These are phyloP conservation scores for Scleromitrula shiraiana DNA, from an alignment of 2,329 filamentous ascomycete genomes.

Conservation along the genomic window DNA sequence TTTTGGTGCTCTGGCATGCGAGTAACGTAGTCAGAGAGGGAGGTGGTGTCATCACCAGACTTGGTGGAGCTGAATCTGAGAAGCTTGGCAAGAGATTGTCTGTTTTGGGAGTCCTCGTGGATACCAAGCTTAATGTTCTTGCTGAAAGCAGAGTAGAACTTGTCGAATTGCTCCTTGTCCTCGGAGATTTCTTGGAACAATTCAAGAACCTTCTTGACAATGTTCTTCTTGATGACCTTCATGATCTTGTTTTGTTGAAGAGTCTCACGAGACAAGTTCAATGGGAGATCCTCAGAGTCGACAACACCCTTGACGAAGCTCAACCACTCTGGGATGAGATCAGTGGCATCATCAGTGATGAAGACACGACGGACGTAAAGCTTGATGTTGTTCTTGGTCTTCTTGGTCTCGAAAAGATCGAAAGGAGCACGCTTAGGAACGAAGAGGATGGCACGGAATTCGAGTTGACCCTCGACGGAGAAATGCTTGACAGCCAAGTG, in stretches of 20 bases:
- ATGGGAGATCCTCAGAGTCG: slow-evolving; percentile 97
- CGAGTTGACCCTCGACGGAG: slow-evolving; percentile 99
- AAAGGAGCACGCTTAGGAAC: slow-evolving; percentile 99
- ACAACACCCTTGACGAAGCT: slow-evolving; percentile 99
- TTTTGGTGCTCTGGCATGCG: slow-evolving; percentile 99
- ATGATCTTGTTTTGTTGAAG: slow-evolving; percentile 99
- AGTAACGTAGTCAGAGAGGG: slow-evolving; percentile 93
- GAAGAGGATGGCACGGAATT: slow-evolving; percentile 99
- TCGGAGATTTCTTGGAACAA: slow-evolving; percentile 98
- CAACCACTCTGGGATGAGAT: slow-evolving; percentile 98
- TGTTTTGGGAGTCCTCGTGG: slow-evolving; percentile 99
- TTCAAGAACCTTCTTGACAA: slow-evolving; percentile 99
- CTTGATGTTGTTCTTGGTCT: slow-evolving; percentile 99
- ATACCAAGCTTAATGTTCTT: slow-evolving; percentile 99
- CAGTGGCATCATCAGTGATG: slow-evolving; percentile 99
- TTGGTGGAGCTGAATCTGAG: slow-evolving; percentile 99
- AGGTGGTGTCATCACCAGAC: slow-evolving; percentile 92
- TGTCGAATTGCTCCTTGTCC: slow-evolving; percentile 99
- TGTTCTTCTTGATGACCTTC: slow-evolving; percentile 99
- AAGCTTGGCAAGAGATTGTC: slow-evolving; percentile 85
- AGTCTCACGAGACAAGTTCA: slow-evolving; percentile 99
- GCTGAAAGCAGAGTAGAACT: slow-evolving; percentile 99
- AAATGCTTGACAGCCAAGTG: slow-evolving; percentile 99
- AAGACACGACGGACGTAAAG: slow-evolving; percentile 99
- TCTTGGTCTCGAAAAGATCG: slow-evolving; percentile 99